Evolutionary conservation across 2,329 filamentous ascomycete species (phyloP), one percentile per base, ranked within the genome.

Genomic region (Cladobotryum protrusum): DNA sequence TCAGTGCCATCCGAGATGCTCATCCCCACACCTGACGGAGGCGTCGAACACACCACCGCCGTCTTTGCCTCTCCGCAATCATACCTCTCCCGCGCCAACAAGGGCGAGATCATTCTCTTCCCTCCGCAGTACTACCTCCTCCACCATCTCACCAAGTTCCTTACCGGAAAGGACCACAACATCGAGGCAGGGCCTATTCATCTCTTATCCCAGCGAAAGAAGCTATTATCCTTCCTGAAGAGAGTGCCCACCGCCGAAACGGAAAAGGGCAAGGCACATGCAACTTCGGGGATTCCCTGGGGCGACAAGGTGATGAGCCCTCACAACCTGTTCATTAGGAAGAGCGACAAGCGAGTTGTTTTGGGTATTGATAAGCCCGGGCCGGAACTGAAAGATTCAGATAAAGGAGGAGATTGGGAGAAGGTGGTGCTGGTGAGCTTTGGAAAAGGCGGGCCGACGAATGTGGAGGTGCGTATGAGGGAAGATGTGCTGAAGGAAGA

Each of bases 61-160:
- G 76, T 79, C 29, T 97, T 96, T 64, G 81, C 89, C 37, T 76
- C 83, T 2, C 81, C 87, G 0, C 68, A 74, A 3, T 73, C 76
- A 17, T 96, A 91, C 86, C 72, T 96, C 17, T 67, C 71, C 5
- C 75, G 79, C 45, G 85, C 87, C 4, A 69, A 74, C 2, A 65
- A 65, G 3, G 83, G 83, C 24, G 76, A 87, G 36, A 83, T 96
- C 53, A 87, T 95, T 51, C 72, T 99, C 5, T 96, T 95, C 63
- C 93, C 93, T 4, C 93, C 93, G 0, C 93, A 97, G 63, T 86
- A 85, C 63, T 90, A 87, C 67, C 76, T 93, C 4, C 73, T 89
- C 11, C 70, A 75, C 33, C 68, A 87, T 0, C 67, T 88, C 2
- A 65, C 76, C 0, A 69, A 68, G 2, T 80, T 82, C 57, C 68